Percentiles rank a stretch among this genome's conserved stretches.
Evolutionary conservation across 331 rosid genomes (phyloP).

Genomic region (Pyrus hybrid): DNA sequence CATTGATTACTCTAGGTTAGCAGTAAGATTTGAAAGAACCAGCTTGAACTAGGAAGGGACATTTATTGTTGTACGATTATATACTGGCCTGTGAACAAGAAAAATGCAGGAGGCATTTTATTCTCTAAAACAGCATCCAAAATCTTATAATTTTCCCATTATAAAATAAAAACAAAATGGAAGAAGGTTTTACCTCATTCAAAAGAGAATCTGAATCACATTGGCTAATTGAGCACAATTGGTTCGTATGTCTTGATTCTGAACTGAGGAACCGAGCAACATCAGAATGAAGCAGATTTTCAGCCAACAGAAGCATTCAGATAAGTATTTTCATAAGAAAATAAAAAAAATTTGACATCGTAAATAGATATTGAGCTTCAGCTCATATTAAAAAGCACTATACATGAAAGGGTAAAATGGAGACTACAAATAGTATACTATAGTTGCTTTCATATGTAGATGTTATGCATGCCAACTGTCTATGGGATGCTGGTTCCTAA

Average conservation of each 20-base stretch:
- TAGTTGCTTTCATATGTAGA: background rate
- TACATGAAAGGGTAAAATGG: background rate
- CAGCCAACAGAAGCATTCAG: slow-evolving; percentile 11
- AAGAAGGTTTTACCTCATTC: slow-evolving; percentile 59
- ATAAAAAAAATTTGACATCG: background rate
- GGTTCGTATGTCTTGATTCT: slow-evolving; percentile 82
- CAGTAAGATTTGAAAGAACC: background rate
- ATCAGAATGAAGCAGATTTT: slow-evolving; percentile 24
- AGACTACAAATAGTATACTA: background rate
- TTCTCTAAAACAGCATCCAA: background rate
- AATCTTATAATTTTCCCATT: background rate
- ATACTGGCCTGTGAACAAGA: background rate
- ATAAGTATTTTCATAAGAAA: slow-evolving; percentile 1
- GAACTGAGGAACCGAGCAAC: slow-evolving; percentile 49
- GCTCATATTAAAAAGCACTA: too few relatives aligned
- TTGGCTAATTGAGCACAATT: slow-evolving; percentile 89
- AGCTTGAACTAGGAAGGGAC: background rate
- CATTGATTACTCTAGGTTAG: background rate
- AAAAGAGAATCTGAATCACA: slow-evolving; percentile 85
- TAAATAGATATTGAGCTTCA: too few relatives aligned
- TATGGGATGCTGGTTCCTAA: background rate
- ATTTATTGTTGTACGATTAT: background rate
- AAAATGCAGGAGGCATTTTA: background rate
- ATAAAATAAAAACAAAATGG: background rate
- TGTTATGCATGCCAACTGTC: background rate